Conservation (phyloP, 345 rosid species). For the Aquilaria yunnanensis region DNA sequence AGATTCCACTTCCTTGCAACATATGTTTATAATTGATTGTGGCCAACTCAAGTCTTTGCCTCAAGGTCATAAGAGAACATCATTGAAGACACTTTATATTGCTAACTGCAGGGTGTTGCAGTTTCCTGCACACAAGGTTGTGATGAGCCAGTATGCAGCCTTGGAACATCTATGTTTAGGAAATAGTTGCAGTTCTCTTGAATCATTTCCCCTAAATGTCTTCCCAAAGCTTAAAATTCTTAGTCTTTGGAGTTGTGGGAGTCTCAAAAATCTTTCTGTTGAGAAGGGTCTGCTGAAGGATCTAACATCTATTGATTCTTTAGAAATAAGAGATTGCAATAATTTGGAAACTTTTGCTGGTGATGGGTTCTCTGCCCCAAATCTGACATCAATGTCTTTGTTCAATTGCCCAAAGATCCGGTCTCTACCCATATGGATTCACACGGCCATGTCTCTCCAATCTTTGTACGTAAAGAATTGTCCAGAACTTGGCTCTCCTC, state of each 20-base stretch:
- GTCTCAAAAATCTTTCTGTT: not conserved
- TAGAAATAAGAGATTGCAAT: conserved; percentile 10
- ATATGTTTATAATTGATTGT: conserved; percentile 8
- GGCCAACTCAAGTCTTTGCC: not conserved
- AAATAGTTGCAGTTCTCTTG: conserved; percentile 11
- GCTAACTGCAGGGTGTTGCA: conserved; percentile 10
- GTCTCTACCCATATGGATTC: conserved; percentile 13
- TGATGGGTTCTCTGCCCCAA: conserved; percentile 4
- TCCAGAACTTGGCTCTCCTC: conserved; percentile 9
- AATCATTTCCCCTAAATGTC: not conserved
- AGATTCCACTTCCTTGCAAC: conserved; percentile 3
- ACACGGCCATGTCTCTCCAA: conserved; percentile 14
- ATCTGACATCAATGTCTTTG: conserved; percentile 6
- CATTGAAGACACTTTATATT: conserved; percentile 10
- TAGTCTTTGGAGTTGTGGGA: not conserved
- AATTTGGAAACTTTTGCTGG: conserved; percentile 1
- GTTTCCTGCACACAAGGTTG: not conserved
- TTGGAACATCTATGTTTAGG: conserved; percentile 10
- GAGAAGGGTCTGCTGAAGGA: not conserved
- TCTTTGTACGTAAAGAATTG: conserved; percentile 14
- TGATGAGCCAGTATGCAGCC: conserved; percentile 1
- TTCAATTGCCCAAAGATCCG: conserved; percentile 5
- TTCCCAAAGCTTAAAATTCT: conserved; percentile 14
- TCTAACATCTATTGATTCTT: not conserved
- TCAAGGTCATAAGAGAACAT: not conserved